These are phyloP conservation scores for Aureobasidium melanogenum DNA, from an alignment of 2,329 filamentous ascomycete species.

Conservation along the genomic window DNA sequence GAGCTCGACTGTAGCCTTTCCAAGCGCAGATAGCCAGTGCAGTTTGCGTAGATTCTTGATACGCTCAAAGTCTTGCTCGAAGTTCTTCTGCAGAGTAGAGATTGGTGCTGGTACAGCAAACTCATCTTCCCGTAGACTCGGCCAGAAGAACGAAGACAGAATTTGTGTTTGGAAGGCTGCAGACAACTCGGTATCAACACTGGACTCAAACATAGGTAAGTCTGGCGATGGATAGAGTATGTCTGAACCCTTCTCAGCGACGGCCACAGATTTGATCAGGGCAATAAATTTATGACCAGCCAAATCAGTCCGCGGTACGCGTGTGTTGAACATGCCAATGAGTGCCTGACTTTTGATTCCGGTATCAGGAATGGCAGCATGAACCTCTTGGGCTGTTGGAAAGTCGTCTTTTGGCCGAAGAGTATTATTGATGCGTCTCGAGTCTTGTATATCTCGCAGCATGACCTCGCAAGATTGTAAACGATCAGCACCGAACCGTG, in stretches of 20 bases:
- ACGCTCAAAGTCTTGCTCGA: constrained; percentile 65
- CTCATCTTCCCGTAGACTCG: constrained; percentile 60
- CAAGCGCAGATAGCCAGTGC: constrained; percentile 77
- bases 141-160: constrained; percentile 90
- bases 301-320: not conserved
- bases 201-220: constrained; percentile 56
- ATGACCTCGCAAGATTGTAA: constrained; percentile 95
- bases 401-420: constrained; percentile 23
- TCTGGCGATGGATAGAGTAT: constrained; percentile 42
- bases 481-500: constrained; percentile 74
- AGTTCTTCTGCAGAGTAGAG: constrained; percentile 54
- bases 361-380: constrained; percentile 26
- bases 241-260: not conserved
- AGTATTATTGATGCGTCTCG: constrained; percentile 50
- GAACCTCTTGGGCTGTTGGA: constrained; percentile 24
- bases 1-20: constrained; percentile 70
- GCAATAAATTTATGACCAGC: not conserved
- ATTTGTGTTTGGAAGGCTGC: constrained; percentile 66
- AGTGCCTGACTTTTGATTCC: constrained; percentile 27
- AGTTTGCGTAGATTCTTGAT: constrained; percentile 80
- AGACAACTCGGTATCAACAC: not conserved
- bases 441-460: constrained; percentile 85
- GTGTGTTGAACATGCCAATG: constrained; percentile 1
- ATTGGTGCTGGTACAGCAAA: constrained; percentile 57
- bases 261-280: constrained; percentile 9